Percentiles rank a stretch among this genome's conserved stretches.
These are phyloP conservation scores for Rhododendron williamsianum DNA, from an alignment of 148 eudicot genomes.

Conservation along the genomic window DNA sequence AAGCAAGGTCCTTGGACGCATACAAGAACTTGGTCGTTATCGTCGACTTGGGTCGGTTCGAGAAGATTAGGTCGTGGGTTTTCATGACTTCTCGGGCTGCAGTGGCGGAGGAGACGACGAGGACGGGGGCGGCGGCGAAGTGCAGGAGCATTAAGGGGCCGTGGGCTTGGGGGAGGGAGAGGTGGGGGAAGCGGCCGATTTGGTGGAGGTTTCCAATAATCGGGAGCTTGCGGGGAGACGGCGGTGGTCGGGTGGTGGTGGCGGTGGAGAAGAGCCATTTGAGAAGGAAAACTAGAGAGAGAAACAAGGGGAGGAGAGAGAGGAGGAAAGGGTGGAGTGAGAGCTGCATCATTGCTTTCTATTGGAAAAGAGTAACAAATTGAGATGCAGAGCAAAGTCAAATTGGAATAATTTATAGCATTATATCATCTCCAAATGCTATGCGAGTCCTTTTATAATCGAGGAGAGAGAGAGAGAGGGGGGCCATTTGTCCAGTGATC, in stretches of 20 bases:
- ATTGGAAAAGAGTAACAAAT: background rate
- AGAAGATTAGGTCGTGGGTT: constrained; percentile 45
- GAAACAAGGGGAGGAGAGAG: too few relatives aligned
- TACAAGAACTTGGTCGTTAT: constrained; percentile 18
- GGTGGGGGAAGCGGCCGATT: constrained; percentile 40
- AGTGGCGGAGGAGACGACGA: constrained; percentile 42
- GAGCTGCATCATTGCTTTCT: background rate
- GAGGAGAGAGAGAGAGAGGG: too few relatives aligned
- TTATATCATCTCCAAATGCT: too few relatives aligned
- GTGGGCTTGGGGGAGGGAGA: constrained; percentile 28
- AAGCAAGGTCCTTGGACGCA: constrained; percentile 25
- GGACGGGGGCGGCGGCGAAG: constrained; percentile 32
- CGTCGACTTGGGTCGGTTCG: constrained; percentile 32
- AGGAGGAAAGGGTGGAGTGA: too few relatives aligned
- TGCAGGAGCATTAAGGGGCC: constrained; percentile 53
- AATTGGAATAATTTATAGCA: too few relatives aligned
- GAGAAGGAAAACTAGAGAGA: too few relatives aligned
- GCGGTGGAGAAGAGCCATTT: too few relatives aligned
- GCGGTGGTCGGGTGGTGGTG: constrained; percentile 24
- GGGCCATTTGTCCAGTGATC: too few relatives aligned
- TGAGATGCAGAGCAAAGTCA: too few relatives aligned
- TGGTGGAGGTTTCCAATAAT: constrained; percentile 65
- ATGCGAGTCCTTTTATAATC: too few relatives aligned
- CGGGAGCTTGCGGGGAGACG: constrained; percentile 60
- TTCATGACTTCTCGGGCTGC: constrained; percentile 48